Conservation (phyloP, 805 yeast genomes). For the Saccharomycopsis sp. region DNA sequence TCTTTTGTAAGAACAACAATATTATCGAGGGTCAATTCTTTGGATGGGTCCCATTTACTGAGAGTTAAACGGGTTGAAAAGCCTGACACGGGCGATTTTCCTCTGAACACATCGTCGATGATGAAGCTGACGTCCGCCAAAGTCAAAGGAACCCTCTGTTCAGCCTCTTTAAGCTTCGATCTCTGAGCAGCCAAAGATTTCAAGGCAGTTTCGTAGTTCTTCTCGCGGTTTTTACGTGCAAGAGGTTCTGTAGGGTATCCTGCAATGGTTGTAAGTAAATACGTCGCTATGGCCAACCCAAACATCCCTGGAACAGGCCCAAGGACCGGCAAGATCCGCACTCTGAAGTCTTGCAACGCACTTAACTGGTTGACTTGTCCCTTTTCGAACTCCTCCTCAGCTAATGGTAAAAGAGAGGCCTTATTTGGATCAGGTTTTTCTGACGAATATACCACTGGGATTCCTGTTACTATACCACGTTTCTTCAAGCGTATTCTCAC, state of each 20-base stretch:
- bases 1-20: constrained; percentile 84
- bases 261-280: constrained; percentile 68
- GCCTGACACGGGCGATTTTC: constrained; percentile 83
- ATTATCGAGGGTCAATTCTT: constrained; percentile 65
- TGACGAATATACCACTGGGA: constrained; percentile 85
- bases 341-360: constrained; percentile 85
- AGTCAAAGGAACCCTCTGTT: constrained; percentile 71
- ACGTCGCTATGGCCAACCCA: constrained; percentile 85
- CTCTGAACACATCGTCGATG: constrained; percentile 87
- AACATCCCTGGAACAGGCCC: constrained; percentile 98
- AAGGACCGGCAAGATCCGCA: constrained; percentile 87
- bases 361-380: constrained; percentile 85
- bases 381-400: constrained; percentile 70
- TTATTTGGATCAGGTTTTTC: constrained; percentile 96
- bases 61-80: constrained; percentile 73
- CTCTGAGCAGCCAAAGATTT: constrained; percentile 86
- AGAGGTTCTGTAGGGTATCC: constrained; percentile 90
- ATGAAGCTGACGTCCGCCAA: constrained; percentile 71
- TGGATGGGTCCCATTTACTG: constrained; percentile 74
- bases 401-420: constrained; percentile 79
- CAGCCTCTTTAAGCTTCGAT: constrained; percentile 63
- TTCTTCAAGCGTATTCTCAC: constrained; percentile 80
- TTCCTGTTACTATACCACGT: constrained; percentile 66
- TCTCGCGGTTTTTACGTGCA: constrained; percentile 83
- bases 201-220: constrained; percentile 75